phyloP scores from a whole-genome alignment of 805 yeast genomes.

The Candida golubevii region DNA sequence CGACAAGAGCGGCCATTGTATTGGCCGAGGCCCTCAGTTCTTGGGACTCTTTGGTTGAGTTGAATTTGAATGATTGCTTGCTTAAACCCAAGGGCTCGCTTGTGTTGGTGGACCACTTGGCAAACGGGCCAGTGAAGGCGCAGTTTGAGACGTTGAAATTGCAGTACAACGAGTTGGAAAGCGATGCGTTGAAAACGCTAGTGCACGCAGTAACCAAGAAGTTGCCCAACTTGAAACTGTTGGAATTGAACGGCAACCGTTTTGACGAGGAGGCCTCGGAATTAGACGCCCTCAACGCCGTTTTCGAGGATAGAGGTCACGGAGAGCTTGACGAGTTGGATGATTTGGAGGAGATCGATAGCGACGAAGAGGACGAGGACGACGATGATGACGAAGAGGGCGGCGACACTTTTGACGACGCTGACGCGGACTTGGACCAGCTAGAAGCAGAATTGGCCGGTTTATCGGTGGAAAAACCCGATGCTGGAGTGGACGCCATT shows the following conservation, averaged over 20 bases:
- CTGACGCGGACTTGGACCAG: slow-evolving; percentile 51
- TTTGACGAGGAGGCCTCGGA: slow-evolving; percentile 83
- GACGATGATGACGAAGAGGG: slow-evolving; percentile 50
- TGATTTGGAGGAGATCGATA: slow-evolving; percentile 82
- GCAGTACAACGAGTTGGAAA: slow-evolving; percentile 85
- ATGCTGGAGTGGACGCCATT: slow-evolving; percentile 49
- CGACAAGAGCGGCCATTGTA: slow-evolving; percentile 60
- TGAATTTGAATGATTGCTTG: slow-evolving; percentile 86
- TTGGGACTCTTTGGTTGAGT: slow-evolving; percentile 71
- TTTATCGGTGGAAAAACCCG: slow-evolving; percentile 23
- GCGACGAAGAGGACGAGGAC: slow-evolving; percentile 62
- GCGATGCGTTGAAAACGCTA: slow-evolving; percentile 57
- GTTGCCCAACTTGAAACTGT: slow-evolving; percentile 54
- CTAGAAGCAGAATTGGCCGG: slow-evolving; percentile 52
- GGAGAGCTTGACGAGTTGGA: slow-evolving; percentile 92
- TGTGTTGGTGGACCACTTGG: slow-evolving; percentile 46
- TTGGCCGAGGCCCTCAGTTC: slow-evolving; percentile 36
- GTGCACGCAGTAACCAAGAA: slow-evolving; percentile 48
- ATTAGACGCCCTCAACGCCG: slow-evolving; percentile 53
- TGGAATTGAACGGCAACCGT: slow-evolving; percentile 92
- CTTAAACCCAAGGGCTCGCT: slow-evolving; percentile 75
- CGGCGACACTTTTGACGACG: slow-evolving; percentile 38
- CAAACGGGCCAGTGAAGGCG: slow-evolving; percentile 28
- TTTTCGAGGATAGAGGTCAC: slow-evolving; percentile 66
- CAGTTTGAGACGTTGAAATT: slow-evolving; percentile 59